Base-by-base conservation (phyloP, 306 rosid species). In the Vigna nakashimae region DNA sequence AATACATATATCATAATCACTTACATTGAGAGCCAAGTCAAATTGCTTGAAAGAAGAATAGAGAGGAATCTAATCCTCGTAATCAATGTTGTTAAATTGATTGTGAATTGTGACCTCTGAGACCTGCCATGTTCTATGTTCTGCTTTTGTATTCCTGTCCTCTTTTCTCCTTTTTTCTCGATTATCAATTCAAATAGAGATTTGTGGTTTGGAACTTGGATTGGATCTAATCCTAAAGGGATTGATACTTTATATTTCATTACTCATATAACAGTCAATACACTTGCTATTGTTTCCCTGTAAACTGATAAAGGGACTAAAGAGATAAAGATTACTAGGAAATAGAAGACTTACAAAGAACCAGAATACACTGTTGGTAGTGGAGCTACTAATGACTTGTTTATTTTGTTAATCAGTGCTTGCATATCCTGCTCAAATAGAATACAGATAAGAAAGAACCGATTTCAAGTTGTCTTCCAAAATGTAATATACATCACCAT, bases 351-450 rank as follows among this genome's bases (percentile, higher is more conserved):
- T 89, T 82, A 95, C 98, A 95, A 92, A 84, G 93, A 85, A 80
- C 96, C 82, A 28, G 92, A 84, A 87, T 95, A 95, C 79, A 91
- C 84, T 63, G 99, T 92, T 58, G 98, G 98, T 72, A 95, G 88
- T 24, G 99, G 99, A 79, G 99, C 91, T 76, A 95, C 97, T 70
- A 95, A 87, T 71, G 99, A 95, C 94, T 84, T 95, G 84, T 92
- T 95, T 80, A 95, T 95, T 87, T 92, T 95, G 90, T 84, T 92
- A 59, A 95, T 91, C 75, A 92, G 83, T 65, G 98, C 89, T 84
- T 91, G 99, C 84, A 95, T 95, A 82, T 95, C 98, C 98, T 95
- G 97, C 83, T 38, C 85, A 86, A 49, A 82, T 38, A 71, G n/a
- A 83, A 73, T 60, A 79, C 20, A 12, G 38, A 71, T 38, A 82